Percentiles rank a stretch among this genome's conserved stretches.
phyloP scores from a whole-genome alignment of 345 rosid species.

The Hypericum androsaemum region DNA sequence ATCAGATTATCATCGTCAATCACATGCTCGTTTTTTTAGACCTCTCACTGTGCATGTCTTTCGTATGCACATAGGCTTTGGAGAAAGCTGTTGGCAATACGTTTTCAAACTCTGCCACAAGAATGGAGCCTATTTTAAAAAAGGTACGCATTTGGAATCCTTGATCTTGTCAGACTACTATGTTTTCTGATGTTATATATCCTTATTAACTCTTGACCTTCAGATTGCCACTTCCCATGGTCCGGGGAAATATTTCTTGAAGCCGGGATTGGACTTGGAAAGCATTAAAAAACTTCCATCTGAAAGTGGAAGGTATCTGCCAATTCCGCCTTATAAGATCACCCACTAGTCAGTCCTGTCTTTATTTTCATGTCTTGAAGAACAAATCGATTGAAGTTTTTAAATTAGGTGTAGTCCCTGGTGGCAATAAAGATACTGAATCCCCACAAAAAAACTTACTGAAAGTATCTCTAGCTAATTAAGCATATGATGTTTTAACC shows the following conservation, averaged over 20 bases:
- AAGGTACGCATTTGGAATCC: constrained; percentile 39
- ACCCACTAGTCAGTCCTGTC: constrained; percentile 8
- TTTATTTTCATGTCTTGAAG: neutral
- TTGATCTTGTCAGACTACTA: constrained; percentile 14
- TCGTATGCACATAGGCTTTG: constrained; percentile 36
- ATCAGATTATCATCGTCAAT: neutral
- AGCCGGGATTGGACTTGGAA: constrained; percentile 52
- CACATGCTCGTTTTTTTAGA: constrained; percentile 5
- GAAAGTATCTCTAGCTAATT: too few relatives aligned
- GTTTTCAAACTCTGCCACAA: constrained; percentile 47
- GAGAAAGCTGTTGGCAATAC: constrained; percentile 72
- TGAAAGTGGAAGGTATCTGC: constrained; percentile 65
- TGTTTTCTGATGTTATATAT: constrained; percentile 15
- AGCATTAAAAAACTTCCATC: constrained; percentile 48
- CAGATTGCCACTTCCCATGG: constrained; percentile 84
- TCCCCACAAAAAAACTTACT: too few relatives aligned
- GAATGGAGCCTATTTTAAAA: constrained; percentile 61
- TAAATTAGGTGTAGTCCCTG: too few relatives aligned
- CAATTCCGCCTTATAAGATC: constrained; percentile 4
- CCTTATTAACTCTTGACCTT: constrained; percentile 24
- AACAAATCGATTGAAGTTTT: too few relatives aligned
- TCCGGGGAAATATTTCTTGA: constrained; percentile 72
- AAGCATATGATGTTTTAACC: too few relatives aligned
- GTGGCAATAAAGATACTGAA: too few relatives aligned
- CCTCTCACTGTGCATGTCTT: constrained; percentile 15